Evolutionary conservation across 148 eudicot genomes (phyloP), one percentile per base, ranked within the genome.

Genomic region (Dysphania ambrosioides): DNA sequence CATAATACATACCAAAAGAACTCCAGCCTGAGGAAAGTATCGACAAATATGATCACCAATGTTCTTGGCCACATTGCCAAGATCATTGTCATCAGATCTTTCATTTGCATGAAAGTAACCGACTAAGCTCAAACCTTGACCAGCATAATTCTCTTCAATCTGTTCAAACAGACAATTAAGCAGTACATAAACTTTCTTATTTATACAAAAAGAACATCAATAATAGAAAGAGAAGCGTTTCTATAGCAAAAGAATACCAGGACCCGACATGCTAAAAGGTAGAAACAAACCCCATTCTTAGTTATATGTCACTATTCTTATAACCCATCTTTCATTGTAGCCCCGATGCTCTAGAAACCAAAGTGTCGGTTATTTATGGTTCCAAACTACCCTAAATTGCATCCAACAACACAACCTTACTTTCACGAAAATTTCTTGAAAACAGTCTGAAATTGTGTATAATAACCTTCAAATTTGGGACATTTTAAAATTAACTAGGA

Each of bases 51-150:
- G 98, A 80, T 91, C 98, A 10, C 91, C 98, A 64, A 91, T 86
- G 79, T 93, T 91, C 85, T 90, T 93, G 34, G 98, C 95, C 47
- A 88, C 89, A 72, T 49, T 73, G 68, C 84, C 78, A 23, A 93
- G 91, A 81, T 93, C 98, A 29, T 53, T 32, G 84, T 93, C 97
- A 56, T 91, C 91, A 80, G 84, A 86, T 67, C 97, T 88, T 84
- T 93, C 98, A 68, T 93, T 93, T 42, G 97, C 97, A 36, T 93
- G 97, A 83, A 91, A 93, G 64, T 94, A 94, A 40, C 97, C 98
- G 62, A 94, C 97, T 74, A 91, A 74, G 79, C 87, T 86, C 91
- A 91, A 80, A 31, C 93, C 97, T 77, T 90, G 87, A 75, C 81
- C 81, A 23, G 84, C 77, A 78, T 90, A 94, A 79, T 88, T 76